Evolutionary conservation across 83 land plant genomes (phyloP).

Genomic region (Diphasiastrum complanatum): DNA sequence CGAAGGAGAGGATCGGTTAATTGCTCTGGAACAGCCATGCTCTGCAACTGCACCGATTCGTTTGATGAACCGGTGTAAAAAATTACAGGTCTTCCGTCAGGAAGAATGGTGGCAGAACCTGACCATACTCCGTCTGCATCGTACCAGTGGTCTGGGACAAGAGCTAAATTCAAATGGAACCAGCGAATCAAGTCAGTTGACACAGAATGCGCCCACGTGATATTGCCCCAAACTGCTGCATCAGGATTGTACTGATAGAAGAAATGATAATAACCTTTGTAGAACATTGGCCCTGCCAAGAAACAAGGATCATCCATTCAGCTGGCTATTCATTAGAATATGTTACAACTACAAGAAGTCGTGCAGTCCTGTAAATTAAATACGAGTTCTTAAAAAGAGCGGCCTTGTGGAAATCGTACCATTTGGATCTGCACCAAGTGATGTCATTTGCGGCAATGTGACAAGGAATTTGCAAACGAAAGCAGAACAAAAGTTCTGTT

Average conservation of each 20-base stretch:
- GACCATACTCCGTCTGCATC: too few relatives aligned
- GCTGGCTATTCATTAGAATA: too few relatives aligned
- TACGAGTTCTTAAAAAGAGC: too few relatives aligned
- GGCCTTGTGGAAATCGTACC: constrained; percentile 2
- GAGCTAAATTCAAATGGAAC: constrained; percentile 5
- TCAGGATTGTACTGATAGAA: too few relatives aligned
- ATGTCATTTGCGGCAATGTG: background rate
- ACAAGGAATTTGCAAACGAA: background rate
- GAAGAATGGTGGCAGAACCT: constrained; percentile 9
- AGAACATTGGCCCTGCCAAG: constrained; percentile 2
- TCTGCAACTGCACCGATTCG: too few relatives aligned
- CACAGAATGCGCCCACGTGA: constrained; percentile 12
- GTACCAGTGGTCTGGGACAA: too few relatives aligned
- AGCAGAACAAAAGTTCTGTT: background rate
- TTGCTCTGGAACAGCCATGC: constrained; percentile 3
- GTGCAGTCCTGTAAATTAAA: too few relatives aligned
- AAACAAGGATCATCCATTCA: background rate
- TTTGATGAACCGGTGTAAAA: constrained; percentile 13
- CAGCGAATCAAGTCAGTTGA: constrained; percentile 6
- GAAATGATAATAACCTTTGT: constrained; percentile 10
- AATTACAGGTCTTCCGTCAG: background rate
- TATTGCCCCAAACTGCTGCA: constrained; percentile 15
- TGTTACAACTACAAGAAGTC: too few relatives aligned
- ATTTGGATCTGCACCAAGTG: constrained; percentile 6
- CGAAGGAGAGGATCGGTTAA: constrained; percentile 6